These are phyloP conservation scores for Marasmius tenuissimus DNA, from an alignment of 1,284 basidiomycete genomes.

Conservation along the genomic window DNA sequence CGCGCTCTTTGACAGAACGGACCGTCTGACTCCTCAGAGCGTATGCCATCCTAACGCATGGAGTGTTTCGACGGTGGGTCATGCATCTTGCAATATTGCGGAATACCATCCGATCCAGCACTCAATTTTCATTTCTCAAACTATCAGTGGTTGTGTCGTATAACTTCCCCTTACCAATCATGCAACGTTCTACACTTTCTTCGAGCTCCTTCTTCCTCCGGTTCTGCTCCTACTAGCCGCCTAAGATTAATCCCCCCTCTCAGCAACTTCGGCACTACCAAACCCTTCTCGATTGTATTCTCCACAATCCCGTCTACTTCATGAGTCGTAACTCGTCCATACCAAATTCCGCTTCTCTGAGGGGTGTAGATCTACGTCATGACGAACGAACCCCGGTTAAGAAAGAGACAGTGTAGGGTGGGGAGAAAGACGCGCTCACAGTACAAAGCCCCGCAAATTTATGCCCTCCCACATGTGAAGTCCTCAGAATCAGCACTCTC, in stretches of 20 bases:
- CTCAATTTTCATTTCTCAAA: neutral
- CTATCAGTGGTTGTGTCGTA: neutral
- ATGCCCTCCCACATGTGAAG: slow-evolving; percentile 90
- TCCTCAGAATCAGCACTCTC: slow-evolving; percentile 70
- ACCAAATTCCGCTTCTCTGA: slow-evolving; percentile 83
- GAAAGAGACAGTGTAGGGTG: neutral
- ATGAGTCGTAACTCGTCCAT: slow-evolving; percentile 90
- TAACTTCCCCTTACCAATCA: slow-evolving; percentile 59
- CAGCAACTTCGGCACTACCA: slow-evolving; percentile 79
- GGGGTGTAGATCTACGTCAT: slow-evolving; percentile 77
- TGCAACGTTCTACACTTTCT: slow-evolving; percentile 53
- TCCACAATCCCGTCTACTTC: slow-evolving; percentile 85
- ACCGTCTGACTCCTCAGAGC: too few species aligned
- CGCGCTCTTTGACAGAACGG: too few species aligned
- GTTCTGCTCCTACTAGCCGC: slow-evolving; percentile 37
- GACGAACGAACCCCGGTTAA: neutral
- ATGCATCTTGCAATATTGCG: neutral
- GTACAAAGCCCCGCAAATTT: slow-evolving; percentile 91
- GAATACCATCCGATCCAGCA: neutral
- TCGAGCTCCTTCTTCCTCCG: slow-evolving; percentile 17
- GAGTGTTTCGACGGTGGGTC: too few species aligned
- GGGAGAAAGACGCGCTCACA: slow-evolving; percentile 53
- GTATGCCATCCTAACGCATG: too few species aligned
- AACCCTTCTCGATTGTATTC: slow-evolving; percentile 83
- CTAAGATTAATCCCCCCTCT: slow-evolving; percentile 80